A percentile compares a stretch with the other conserved stretches of the same genome.
Evolutionary conservation across 371 early-diverging fungal species (phyloP).

Genomic region (Mucor irregularis): DNA sequence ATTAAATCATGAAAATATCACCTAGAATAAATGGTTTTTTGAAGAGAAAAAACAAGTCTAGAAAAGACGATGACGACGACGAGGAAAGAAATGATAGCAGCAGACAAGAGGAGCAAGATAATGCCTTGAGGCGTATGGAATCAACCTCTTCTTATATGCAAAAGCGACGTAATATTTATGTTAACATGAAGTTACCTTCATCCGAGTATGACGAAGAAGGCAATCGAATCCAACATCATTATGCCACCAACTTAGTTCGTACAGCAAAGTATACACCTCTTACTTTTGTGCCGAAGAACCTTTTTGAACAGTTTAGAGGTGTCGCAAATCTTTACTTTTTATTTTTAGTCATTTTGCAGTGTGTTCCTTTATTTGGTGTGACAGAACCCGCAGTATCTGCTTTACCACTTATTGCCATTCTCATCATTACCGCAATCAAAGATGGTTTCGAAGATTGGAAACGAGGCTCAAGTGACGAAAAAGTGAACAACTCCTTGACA

Average conservation of each 20-base stretch:
- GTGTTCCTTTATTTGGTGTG: conserved; percentile 73
- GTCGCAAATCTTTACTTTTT: conserved; percentile 94
- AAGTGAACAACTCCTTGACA: conserved; percentile 67
- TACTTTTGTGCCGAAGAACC: conserved; percentile 85
- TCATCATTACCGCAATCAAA: conserved; percentile 83
- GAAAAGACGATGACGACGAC: background rate
- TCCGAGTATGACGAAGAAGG: conserved; percentile 38
- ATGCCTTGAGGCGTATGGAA: conserved; percentile 28
- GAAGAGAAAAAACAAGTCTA: conserved; percentile 3
- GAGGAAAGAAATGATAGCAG: too few relatives aligned
- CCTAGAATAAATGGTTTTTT: conserved; percentile 7
- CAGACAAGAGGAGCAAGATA: background rate
- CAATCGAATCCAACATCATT: conserved; percentile 18
- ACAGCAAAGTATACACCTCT: conserved; percentile 86
- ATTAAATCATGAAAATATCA: conserved; percentile 12
- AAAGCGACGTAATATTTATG: conserved; percentile 38
- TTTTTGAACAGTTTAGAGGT: conserved; percentile 88
- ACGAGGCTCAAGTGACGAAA: conserved; percentile 68
- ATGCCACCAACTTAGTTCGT: conserved; percentile 65
- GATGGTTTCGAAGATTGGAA: conserved; percentile 87
- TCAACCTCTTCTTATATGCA: conserved; percentile 49
- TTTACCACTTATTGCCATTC: conserved; percentile 80
- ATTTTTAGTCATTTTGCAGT: conserved; percentile 77
- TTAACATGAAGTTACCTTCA: conserved; percentile 40
- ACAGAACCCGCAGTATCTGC: conserved; percentile 80